Evolutionary conservation across 306 rosid genomes (phyloP).

Genomic region (Sindora glabra): DNA sequence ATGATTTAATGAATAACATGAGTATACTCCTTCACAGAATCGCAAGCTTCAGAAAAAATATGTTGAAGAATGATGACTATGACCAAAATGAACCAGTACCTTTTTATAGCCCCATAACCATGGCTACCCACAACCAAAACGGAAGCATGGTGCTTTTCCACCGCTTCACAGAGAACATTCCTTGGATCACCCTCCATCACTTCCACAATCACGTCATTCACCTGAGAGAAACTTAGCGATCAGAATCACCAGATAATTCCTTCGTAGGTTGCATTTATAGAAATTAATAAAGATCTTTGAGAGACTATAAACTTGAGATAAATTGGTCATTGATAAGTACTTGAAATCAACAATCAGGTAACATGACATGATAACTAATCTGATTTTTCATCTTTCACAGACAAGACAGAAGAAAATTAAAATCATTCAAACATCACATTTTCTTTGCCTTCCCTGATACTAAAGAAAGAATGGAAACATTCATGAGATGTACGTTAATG

Average conservation of each 20-base stretch:
- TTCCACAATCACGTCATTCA: constrained; percentile 29
- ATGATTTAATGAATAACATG: no score
- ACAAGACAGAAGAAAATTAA: not conserved
- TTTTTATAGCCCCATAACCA: constrained; percentile 71
- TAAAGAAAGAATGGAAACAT: not conserved
- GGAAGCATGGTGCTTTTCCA: constrained; percentile 61
- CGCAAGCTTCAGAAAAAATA: not conserved
- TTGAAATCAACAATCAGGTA: not conserved
- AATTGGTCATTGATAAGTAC: no score
- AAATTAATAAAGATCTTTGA: no score
- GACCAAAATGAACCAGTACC: constrained; percentile 23
- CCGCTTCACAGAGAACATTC: constrained; percentile 68
- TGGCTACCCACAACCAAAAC: constrained; percentile 72
- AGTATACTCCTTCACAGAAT: not conserved
- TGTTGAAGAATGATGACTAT: no score
- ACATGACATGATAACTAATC: not conserved
- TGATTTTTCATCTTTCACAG: not conserved
- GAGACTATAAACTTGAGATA: no score
- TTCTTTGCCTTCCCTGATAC: not conserved
- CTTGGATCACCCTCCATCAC: constrained; percentile 69
- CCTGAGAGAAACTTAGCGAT: constrained; percentile 23
- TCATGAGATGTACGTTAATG: not conserved
- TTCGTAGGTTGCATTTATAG: no score
- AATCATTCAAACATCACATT: not conserved
- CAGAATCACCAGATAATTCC: not conserved